Percentiles rank a stretch among this genome's conserved stretches.
phyloP scores from a whole-genome alignment of 495 filamentous ascomycete genomes.

The Talaromyces ruber region DNA sequence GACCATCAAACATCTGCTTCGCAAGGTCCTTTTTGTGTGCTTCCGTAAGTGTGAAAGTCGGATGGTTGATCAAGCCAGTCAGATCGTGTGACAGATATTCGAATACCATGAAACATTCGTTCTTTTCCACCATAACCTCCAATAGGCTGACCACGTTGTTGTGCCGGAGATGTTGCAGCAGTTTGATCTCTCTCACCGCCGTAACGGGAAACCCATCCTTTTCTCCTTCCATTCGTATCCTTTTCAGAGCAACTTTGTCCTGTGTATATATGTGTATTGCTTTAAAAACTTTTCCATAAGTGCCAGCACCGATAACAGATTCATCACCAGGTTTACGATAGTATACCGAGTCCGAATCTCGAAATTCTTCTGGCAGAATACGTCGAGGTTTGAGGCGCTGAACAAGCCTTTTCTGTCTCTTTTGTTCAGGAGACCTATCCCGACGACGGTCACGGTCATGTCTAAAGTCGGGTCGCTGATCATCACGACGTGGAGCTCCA shows the following conservation, averaged over 20 bases:
- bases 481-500: constrained; percentile 26
- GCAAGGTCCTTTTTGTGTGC: constrained; percentile 91
- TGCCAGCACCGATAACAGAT: constrained; percentile 87
- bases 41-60: constrained; percentile 76
- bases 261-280: constrained; percentile 93
- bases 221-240: constrained; percentile 92
- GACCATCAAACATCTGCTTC: constrained; percentile 86
- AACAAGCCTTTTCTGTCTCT: constrained; percentile 60
- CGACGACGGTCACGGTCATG: constrained; percentile 37
- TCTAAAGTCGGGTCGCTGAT: constrained; percentile 25
- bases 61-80: constrained; percentile 84
- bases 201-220: constrained; percentile 97
- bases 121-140: constrained; percentile 97
- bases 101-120: constrained; percentile 99
- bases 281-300: constrained; percentile 97
- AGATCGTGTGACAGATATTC: constrained; percentile 96
- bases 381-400: constrained; percentile 66
- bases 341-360: constrained; percentile 75
- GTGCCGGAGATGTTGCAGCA: constrained; percentile 89
- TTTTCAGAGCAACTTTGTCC: constrained; percentile 84
- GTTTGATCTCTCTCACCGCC: constrained; percentile 91
- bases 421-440: constrained; percentile 30
- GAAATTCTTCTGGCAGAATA: constrained; percentile 59
- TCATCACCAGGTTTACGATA: constrained; percentile 89
- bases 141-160: constrained; percentile 71